Conservation (phyloP, 179 eudicot species). For the Beta corolliflora region DNA sequence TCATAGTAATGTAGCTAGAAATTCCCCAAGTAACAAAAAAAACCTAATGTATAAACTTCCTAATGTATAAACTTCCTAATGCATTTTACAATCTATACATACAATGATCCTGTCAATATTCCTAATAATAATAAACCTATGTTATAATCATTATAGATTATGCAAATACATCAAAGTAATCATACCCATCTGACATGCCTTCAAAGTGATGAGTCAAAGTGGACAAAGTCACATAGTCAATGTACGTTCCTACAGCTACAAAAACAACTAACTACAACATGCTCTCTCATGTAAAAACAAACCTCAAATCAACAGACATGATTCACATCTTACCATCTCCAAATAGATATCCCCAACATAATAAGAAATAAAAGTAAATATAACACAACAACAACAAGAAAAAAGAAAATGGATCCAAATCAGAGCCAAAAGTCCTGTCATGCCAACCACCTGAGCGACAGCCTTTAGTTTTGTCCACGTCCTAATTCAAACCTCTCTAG, state of each 20-base stretch:
- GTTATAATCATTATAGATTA: background rate
- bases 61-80: no score
- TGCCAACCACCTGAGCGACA: background rate
- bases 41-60: background rate
- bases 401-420: no score
- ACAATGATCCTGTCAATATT: background rate
- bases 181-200: background rate
- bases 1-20: background rate
- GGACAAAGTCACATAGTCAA: constrained; percentile 3
- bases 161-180: background rate
- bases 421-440: background rate
- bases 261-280: background rate
- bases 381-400: background rate
- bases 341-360: background rate
- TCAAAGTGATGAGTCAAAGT: background rate
- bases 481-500: background rate
- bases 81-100: background rate
- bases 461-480: background rate
- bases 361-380: background rate
- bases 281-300: background rate
- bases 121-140: background rate
- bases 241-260: background rate
- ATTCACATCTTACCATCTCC: background rate
- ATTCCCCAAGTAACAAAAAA: background rate
- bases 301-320: background rate